phyloP scores from a whole-genome alignment of 495 filamentous ascomycete genomes.

The Filosporella fistucella region DNA sequence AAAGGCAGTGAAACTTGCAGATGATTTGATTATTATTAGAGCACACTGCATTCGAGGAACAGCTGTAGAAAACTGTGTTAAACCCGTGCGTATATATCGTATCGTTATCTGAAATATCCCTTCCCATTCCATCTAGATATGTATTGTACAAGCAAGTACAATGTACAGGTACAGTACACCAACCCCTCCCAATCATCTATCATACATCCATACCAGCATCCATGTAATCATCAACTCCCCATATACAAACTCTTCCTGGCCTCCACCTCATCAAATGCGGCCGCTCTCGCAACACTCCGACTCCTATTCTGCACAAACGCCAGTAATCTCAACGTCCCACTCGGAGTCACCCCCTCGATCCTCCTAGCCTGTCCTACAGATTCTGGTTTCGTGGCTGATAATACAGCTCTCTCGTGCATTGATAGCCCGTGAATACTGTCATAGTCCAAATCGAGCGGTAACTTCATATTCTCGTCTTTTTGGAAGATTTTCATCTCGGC shows the following conservation, averaged over 20 bases:
- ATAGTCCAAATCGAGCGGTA: constrained; percentile 81
- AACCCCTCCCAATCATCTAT: background rate
- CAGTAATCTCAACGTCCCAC: constrained; percentile 53
- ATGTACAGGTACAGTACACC: too few species aligned
- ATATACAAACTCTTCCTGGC: constrained; percentile 3
- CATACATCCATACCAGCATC: background rate
- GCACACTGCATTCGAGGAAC: too few species aligned
- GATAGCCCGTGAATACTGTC: constrained; percentile 65
- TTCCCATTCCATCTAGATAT: too few species aligned
- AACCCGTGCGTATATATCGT: too few species aligned
- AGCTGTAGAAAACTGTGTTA: too few species aligned
- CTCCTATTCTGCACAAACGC: constrained; percentile 35
- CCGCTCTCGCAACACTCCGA: constrained; percentile 6
- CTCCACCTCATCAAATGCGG: constrained; percentile 13
- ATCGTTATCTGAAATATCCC: too few species aligned
- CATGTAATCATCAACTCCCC: background rate
- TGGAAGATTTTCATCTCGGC: constrained; percentile 58
- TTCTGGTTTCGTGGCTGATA: constrained; percentile 69
- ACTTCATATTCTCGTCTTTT: constrained; percentile 67
- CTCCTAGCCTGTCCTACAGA: constrained; percentile 84
- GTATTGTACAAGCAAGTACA: too few species aligned
- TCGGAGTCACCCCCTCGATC: constrained; percentile 74
- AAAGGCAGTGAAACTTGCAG: too few species aligned
- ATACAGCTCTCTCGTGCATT: constrained; percentile 65
- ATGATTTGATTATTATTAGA: too few species aligned